A percentile compares a stretch with the other conserved stretches of the same genome.
phyloP scores from a whole-genome alignment of 495 filamentous ascomycete species.

The Penicillium paradoxum region DNA sequence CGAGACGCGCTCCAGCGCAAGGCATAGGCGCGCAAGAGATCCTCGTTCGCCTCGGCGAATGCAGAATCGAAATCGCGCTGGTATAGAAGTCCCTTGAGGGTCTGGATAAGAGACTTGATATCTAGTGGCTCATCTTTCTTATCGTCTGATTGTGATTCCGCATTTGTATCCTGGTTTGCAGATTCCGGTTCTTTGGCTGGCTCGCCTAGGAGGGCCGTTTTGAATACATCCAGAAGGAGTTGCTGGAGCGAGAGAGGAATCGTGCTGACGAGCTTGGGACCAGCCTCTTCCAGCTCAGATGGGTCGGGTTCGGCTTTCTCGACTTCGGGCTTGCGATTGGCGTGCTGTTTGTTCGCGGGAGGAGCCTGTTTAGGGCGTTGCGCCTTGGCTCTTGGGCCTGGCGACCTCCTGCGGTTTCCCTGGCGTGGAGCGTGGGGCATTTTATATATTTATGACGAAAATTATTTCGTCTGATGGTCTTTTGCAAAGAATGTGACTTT shows the following conservation, averaged over 20 bases:
- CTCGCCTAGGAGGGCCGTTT: conserved; percentile 45
- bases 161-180: conserved; percentile 4
- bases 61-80: conserved; percentile 76
- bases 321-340: conserved; percentile 10
- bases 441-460: not conserved
- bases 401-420: conserved; percentile 5
- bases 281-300: not conserved
- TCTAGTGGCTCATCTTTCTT: conserved; percentile 25
- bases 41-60: conserved; percentile 58
- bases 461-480: not conserved
- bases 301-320: conserved; percentile 9
- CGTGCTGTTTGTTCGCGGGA: conserved; percentile 15
- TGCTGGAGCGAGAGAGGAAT: conserved; percentile 60
- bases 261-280: conserved; percentile 26
- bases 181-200: conserved; percentile 8
- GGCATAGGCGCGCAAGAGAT: conserved; percentile 72
- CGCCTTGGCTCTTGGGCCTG: conserved; percentile 1
- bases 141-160: conserved; percentile 2
- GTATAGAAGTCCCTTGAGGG: conserved; percentile 77
- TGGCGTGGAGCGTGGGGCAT: conserved; percentile 11
- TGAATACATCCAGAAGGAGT: conserved; percentile 72
- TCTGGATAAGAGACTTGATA: conserved; percentile 59
- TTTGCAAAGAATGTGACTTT: not conserved
- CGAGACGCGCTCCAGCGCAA: conserved; percentile 80
- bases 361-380: conserved; percentile 1